Evolutionary conservation across 352 stramenopile genomes (phyloP), one percentile per base, ranked within the genome.

Genomic region (Elongisporangium prolatum): DNA sequence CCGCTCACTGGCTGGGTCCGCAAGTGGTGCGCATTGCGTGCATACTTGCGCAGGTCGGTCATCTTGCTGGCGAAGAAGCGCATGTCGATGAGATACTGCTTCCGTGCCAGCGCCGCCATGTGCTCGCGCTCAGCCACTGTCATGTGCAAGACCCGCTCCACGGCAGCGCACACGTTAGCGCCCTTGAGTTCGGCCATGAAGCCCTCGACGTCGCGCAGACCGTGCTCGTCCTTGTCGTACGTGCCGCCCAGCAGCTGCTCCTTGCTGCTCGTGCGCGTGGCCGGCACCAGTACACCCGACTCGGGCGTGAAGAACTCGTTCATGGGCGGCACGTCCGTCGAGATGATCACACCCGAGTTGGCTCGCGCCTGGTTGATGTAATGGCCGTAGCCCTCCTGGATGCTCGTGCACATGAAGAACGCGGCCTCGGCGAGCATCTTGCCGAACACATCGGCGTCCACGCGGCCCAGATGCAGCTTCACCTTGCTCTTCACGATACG

Each of bases 341-440:
- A 71, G n/a, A 89, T 25, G 20, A 89, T 75, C 10, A 86, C 55
- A 0, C 58, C 76, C 9, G 72, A 65, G 13, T 65, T 69, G 11
- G 75, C 72, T 7, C 75, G 72, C n/a, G 76, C 79, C 28, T 89
- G 79, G 64, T 89, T 89, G 55, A 86, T 86, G 60, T 89, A 89
- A 65, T 86, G 79, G 10, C 79, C 80, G 48, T 83, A 90, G 9
- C 80, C 77, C 61, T 90, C 80, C 53, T 75, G 65, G 20, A 65
- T 20, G 52, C 80, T 90, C 21, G 80, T 68, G 48, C 80, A 90
- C 61, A 90, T 61, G 51, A 88, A 83, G 52, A 77, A 81, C n/a
- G 73, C 57, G 2, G 71, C 56, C 28, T 88, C 67, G 2, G 72
- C 73, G 55, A 90, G 65, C 60, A 86, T 60, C 28, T 72, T 69